Percentiles rank a stretch among this genome's conserved stretches.
Conservation (phyloP, 1,284 basidiomycete genomes). For the Chalciporus sp. region DNA sequence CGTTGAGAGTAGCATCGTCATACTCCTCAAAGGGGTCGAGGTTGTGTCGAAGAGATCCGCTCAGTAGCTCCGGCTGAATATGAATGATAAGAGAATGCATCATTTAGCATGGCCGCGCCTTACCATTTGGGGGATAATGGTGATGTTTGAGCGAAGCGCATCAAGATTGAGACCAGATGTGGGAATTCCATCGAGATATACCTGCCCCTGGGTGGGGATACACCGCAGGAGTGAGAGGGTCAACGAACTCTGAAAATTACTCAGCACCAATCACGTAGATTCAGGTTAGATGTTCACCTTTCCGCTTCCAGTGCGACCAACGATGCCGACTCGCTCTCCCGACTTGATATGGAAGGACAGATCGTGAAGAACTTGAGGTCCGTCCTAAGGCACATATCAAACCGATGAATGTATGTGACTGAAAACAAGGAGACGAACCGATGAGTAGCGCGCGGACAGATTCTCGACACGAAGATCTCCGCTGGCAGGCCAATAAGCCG, state of each 20-base stretch:
- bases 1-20: slow-evolving; percentile 67
- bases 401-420: background rate
- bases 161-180: slow-evolving; percentile 31
- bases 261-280: slow-evolving; percentile 19
- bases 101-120: background rate
- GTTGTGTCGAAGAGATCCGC: slow-evolving; percentile 58
- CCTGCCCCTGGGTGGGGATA: slow-evolving; percentile 58
- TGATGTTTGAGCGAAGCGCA: slow-evolving; percentile 55
- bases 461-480: slow-evolving; percentile 67
- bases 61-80: slow-evolving; percentile 57
- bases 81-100: background rate
- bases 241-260: slow-evolving; percentile 47
- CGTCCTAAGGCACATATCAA: slow-evolving; percentile 19
- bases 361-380: slow-evolving; percentile 54
- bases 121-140: slow-evolving; percentile 60
- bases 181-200: slow-evolving; percentile 52
- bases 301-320: slow-evolving; percentile 44
- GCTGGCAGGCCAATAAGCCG: slow-evolving; percentile 79
- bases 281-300: slow-evolving; percentile 24
- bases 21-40: slow-evolving; percentile 74
- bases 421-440: background rate
- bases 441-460: slow-evolving; percentile 64
- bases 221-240: slow-evolving; percentile 54
- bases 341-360: slow-evolving; percentile 56
- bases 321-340: slow-evolving; percentile 63